Base-by-base conservation (phyloP, 1,139 yeast genomes). In the Yamadazyma triangularis region DNA sequence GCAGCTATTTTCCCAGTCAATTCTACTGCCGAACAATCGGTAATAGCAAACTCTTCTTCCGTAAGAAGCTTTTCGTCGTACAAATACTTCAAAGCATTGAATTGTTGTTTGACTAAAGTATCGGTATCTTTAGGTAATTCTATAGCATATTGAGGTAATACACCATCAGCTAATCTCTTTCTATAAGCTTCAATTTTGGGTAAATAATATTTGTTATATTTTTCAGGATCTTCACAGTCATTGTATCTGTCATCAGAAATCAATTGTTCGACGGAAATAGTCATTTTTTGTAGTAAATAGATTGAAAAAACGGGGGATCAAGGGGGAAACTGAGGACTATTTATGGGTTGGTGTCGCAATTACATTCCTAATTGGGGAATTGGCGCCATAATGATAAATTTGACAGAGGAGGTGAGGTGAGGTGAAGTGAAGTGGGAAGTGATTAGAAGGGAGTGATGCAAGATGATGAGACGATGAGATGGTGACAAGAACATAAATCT, bases 111-210 rank as follows among this genome's bases (percentile, higher is more conserved):
- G 23, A 58, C 64, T 40, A 73, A 58, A 9, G 61, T 55, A 1
- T 58, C 59, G 25, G 71, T 58, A 4, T 68, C 36, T 45, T 57
- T 66, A 1, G 77, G 66, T 29, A 60, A 53, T 12, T 71, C 60
- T 22, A 62, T 53, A 24, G 64, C 50, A 39, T 56, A 65, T 38
- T 73, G 77, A 3, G 60, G 54, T 15, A 65, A 60, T 3, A 68
- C 52, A 3, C 64, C 64, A 15, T 57, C 58, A 7, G 49, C 59
- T 35, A 76, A 57, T 10, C 59, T 67, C 21, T 61, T 51, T 36
- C 67, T 60, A 45, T 77, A 77, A 18, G 68, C 60, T 38, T 66
- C 64, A 41, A 78, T 58, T 46, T 69, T 71, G 11, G 83, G 82
- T 31, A 58, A 45, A 63, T 61, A 77, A 15, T 59, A 49, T 26